phyloP scores from a whole-genome alignment of 352 stramenopile genomes.

The Lagenidium sp. region DNA sequence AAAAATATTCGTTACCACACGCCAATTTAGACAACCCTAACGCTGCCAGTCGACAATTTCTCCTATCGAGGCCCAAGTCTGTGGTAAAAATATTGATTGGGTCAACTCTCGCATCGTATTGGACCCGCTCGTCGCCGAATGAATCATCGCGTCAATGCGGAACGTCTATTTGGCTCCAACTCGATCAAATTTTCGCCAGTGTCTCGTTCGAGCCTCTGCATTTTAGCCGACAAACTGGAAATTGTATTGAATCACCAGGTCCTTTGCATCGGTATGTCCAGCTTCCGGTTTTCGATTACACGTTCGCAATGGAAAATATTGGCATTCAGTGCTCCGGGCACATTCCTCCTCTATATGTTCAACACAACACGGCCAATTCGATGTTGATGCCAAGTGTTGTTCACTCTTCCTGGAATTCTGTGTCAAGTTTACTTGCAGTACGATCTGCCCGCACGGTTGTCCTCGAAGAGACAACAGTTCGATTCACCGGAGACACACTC shows the following conservation, averaged over 20 bases:
- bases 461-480: not conserved
- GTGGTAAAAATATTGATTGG: constrained; percentile 53
- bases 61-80: no score
- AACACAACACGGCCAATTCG: no score
- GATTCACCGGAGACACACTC: constrained; percentile 3
- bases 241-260: no score
- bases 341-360: constrained; percentile 18
- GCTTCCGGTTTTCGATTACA: constrained; percentile 32
- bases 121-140: constrained; percentile 13
- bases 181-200: constrained; percentile 58
- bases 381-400: no score
- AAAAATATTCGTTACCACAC: no score
- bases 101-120: constrained; percentile 55
- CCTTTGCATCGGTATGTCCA: no score
- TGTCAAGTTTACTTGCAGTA: no score
- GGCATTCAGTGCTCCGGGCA: constrained; percentile 31
- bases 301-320: constrained; percentile 61
- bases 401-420: no score
- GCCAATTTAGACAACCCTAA: no score
- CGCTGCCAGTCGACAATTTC: no score
- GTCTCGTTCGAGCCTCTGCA: constrained; percentile 29
- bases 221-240: no score
- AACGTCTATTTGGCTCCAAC: constrained; percentile 24
- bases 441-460: no score
- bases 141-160: not conserved